A percentile compares a stretch with the other conserved stretches of the same genome.
These are phyloP conservation scores for Thymus mandschuricus DNA, from an alignment of 257 asterid genomes.

Conservation along the genomic window DNA sequence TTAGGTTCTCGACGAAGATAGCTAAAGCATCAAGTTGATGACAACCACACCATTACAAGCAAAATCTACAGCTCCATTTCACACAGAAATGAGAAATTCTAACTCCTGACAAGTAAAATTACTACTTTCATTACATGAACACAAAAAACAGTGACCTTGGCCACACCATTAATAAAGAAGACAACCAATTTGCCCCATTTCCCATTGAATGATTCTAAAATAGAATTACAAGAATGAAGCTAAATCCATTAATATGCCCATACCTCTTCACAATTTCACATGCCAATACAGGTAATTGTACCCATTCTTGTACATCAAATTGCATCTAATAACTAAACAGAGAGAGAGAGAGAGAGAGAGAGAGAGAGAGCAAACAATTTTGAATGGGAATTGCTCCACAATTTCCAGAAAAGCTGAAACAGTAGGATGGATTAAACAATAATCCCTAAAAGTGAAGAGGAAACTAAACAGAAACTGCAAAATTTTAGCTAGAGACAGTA, in stretches of 20 bases:
- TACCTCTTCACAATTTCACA: neutral
- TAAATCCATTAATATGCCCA: neutral
- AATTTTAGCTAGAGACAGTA: neutral
- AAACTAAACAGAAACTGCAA: constrained; percentile 1
- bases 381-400: constrained; percentile 16
- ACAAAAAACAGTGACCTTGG: neutral
- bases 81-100: neutral
- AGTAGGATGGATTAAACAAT: neutral
- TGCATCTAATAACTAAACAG: no score
- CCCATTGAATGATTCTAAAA: constrained; percentile 7
- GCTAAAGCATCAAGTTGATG: neutral
- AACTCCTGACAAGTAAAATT: neutral
- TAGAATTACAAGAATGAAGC: neutral
- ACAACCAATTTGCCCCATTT: neutral
- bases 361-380: neutral
- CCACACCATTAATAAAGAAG: neutral
- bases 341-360: no score
- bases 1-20: neutral
- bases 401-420: constrained; percentile 11
- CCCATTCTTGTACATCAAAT: no score
- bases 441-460: neutral
- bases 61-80: neutral
- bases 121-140: neutral
- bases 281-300: no score
- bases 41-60: neutral